These are phyloP conservation scores for Ustilago sp. DNA, from an alignment of 1,284 basidiomycete genomes.

Conservation along the genomic window DNA sequence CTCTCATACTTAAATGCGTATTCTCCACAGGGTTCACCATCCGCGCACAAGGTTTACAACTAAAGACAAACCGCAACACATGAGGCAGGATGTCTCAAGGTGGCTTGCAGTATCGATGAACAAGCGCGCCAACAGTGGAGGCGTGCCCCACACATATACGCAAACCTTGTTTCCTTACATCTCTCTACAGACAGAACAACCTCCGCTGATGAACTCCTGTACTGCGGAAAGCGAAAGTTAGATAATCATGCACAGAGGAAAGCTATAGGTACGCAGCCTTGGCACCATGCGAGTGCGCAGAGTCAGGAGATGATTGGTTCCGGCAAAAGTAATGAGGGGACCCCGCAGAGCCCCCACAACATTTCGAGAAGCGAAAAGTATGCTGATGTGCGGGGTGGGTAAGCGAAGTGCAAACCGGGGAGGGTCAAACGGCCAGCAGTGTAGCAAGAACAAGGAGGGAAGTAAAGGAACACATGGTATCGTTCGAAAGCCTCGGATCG, in stretches of 20 bases:
- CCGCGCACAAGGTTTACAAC: not conserved
- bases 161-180: not conserved
- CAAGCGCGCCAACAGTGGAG: not conserved
- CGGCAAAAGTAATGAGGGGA: no score
- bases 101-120: not conserved
- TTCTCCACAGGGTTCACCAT: not conserved
- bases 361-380: no score
- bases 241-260: not conserved
- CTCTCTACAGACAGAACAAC: not conserved
- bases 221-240: no score
- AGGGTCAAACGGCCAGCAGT: no score
- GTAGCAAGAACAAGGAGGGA: not conserved
- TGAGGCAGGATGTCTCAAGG: no score
- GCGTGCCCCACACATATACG: not conserved
- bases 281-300: no score
- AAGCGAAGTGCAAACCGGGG: no score
- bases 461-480: not conserved
- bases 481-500: constrained; percentile 1
- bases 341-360: no score
- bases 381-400: no score
- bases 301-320: no score
- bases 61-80: not conserved
- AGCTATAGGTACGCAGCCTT: not conserved
- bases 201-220: not conserved
- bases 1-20: not conserved